Evolutionary conservation across 2,329 filamentous ascomycete species (phyloP), one percentile per base, ranked within the genome.

Genomic region (Aspergillus ochraceus): DNA sequence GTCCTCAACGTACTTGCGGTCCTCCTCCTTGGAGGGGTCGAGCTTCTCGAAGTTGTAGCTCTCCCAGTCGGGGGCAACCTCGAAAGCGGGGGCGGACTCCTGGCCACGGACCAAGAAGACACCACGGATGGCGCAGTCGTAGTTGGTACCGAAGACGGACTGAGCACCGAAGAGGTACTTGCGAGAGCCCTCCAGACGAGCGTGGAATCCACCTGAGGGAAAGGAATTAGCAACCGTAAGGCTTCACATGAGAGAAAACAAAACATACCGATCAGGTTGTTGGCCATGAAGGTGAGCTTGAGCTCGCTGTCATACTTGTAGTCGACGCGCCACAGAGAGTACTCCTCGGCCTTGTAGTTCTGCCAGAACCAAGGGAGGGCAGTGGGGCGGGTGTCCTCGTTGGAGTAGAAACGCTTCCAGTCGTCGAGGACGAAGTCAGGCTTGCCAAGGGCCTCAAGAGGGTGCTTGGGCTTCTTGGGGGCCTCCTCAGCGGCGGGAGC

Each of bases 281-380:
- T 91, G 71, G 92, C 94, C 95, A 99, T 99, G 90, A 99, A 99
- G 75, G 90, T 90, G 80, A 95, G 84, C 76, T 92, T 97, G 70
- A 99, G 87, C 88, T 99, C 95, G 63, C 97, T 88, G 81, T 97
- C 96, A 87, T 99, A 99, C 89, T 97, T 97, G 89, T 97, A 99
- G 81, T 93, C 89, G 71, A 93, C 83, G 79, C 87, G 88, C 92
- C 92, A 99, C 79, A 99, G 82, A 58, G 92, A 96, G 87, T 95
- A 99, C 82, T 99, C 95, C 67, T 92, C 89, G 71, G 95, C 89
- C 76, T 95, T 94, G 81, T 88, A 87, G 80, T 96, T 92, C 83
- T 97, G 88, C 94, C 94, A 99, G 89, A 99, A 98, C 90, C 90
- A 98, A 79, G 94, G 93, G 73, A 98, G 84, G 72, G 94, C 92